Base-by-base conservation (phyloP, 2,329 filamentous ascomycete species). In the Fusarium armeniacum region DNA sequence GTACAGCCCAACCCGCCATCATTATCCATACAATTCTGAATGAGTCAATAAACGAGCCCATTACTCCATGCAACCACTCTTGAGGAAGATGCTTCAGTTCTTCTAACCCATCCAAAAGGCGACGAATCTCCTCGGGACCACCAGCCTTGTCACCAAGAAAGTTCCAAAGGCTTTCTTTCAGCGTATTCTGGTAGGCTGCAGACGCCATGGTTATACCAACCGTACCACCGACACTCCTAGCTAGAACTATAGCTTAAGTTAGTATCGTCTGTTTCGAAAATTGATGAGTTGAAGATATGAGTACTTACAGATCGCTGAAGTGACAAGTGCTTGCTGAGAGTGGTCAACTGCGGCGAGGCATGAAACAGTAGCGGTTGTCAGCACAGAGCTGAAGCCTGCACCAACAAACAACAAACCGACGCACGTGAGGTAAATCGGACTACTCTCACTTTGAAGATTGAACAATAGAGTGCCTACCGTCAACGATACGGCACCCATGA, bases 341-440 rank as follows among this genome's bases (percentile, higher is more conserved):
- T 62, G 57, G 16, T 54, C 62, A 7, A 66, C 57, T 3, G 62
- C 52, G 0, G 65, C 62, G 3, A 67, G 24, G 30, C 51, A 58
- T 5, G 65, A 62, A 30, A 57, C 35, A 16, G 58, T 58, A 3
- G 62, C 58, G 7, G 49, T 53, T 5, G 26, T 62, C 6, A 96
- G 83, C 85, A 93, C 92, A 33, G 87, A 87, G 45, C 91, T 91
- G 71, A 93, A 93, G 2, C 91, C 89, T 2, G 84, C 78, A 12
- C 93, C 92, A 18, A 87, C 78, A 18, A 93, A 78, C 59, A 90
- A 85, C 13, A 57, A 43, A 6, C 41, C 51, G 4, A 57, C 5
- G 8, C 51, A 47, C 30, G 51, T 60, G 26, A 57, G 20, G 35
- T 53, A 60, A 4, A 20, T 16, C 5, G 51, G 26, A 32, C 15